These are phyloP conservation scores for Chaetomiaceae sp. DNA, from an alignment of 2,329 filamentous ascomycete genomes.

Conservation along the genomic window DNA sequence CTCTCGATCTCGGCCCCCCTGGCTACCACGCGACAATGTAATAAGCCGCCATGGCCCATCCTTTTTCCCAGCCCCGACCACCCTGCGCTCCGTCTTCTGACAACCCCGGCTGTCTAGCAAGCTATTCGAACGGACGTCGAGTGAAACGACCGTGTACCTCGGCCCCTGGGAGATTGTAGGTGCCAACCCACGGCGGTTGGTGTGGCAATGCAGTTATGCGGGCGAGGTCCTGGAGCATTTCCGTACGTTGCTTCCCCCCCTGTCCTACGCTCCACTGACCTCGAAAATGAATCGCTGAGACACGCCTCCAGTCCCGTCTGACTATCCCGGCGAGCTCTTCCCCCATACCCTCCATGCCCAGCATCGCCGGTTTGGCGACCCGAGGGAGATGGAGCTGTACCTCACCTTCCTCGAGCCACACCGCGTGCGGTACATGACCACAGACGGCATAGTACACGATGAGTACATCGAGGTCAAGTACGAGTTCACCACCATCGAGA, in stretches of 20 bases:
- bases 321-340: conserved; percentile 40
- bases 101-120: conserved; percentile 33
- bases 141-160: conserved; percentile 47
- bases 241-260: conserved; percentile 32
- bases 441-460: conserved; percentile 46
- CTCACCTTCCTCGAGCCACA: conserved; percentile 45
- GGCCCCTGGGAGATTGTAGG: conserved; percentile 50
- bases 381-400: conserved; percentile 46
- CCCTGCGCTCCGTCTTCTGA: conserved; percentile 17
- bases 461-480: conserved; percentile 45
- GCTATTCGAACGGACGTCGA: conserved; percentile 45
- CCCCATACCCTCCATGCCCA: conserved; percentile 47
- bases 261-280: background rate
- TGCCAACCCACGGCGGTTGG: conserved; percentile 43
- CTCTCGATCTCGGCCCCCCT: conserved; percentile 48
- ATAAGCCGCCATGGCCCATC: conserved; percentile 16
- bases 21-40: conserved; percentile 53
- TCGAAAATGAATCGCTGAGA: conserved; percentile 18
- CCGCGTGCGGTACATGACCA: conserved; percentile 43
- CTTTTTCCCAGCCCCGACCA: conserved; percentile 24
- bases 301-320: conserved; percentile 40
- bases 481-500: conserved; percentile 46
- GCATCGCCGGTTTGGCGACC: conserved; percentile 47
- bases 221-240: conserved; percentile 49
- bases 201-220: conserved; percentile 50